A percentile compares a stretch with the other conserved stretches of the same genome.
phyloP scores from a whole-genome alignment of 192 early-diverging fungal genomes.

The Blastocladiella britannica region DNA sequence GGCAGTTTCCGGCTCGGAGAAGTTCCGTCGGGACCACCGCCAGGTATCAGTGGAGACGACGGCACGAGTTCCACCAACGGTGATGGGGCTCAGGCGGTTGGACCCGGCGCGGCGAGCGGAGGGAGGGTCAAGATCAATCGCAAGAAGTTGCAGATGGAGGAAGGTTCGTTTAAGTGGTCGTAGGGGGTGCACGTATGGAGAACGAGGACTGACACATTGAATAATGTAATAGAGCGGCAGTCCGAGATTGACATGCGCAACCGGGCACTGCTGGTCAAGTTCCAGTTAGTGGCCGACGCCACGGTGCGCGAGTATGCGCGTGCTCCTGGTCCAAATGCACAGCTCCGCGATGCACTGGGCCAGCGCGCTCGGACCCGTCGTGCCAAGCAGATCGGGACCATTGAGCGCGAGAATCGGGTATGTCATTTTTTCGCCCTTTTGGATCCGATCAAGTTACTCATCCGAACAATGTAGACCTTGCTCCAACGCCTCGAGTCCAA shows the following conservation, averaged over 20 bases:
- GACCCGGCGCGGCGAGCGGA: no score
- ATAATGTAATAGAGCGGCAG: background rate
- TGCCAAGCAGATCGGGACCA: background rate
- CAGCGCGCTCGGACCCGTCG: background rate
- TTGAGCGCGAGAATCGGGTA: background rate
- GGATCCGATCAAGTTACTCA: no score
- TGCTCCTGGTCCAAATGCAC: no score
- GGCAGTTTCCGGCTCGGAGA: no score
- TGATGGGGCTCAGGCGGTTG: no score
- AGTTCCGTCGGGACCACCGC: no score
- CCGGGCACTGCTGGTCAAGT: background rate
- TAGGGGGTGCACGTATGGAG: no score
- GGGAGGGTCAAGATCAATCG: background rate
- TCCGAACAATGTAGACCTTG: no score
- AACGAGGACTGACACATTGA: background rate
- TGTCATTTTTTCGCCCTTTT: background rate
- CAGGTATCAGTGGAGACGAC: no score
- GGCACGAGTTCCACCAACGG: no score
- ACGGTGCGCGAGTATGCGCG: background rate
- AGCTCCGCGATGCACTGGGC: background rate
- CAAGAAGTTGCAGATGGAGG: background rate
- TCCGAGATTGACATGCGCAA: background rate
- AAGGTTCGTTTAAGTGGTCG: background rate
- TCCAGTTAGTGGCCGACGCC: background rate
- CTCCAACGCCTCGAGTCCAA: background rate